phyloP scores from a whole-genome alignment of 768 basidiomycete genomes.

The Mycena chlorophos region DNA sequence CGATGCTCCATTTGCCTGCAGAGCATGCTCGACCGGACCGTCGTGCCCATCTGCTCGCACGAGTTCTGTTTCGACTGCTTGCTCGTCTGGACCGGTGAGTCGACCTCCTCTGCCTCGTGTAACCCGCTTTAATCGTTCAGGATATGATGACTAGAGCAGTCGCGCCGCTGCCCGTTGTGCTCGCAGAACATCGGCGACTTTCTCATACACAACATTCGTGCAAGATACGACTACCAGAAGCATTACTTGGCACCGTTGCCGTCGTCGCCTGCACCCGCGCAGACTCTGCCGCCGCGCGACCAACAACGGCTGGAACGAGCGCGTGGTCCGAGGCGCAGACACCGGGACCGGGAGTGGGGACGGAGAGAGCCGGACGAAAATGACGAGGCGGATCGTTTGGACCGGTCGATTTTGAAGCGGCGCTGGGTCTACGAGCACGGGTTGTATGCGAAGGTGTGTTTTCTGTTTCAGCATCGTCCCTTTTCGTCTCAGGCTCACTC shows the following conservation, averaged over 20 bases:
- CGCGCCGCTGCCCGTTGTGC: slow-evolving; percentile 77
- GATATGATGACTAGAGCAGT: slow-evolving; percentile 54
- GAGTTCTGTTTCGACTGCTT: slow-evolving; percentile 94
- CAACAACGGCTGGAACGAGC: slow-evolving; percentile 26
- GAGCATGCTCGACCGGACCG: slow-evolving; percentile 68
- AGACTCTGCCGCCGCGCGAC: slow-evolving; percentile 31
- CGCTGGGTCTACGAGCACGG: slow-evolving; percentile 79
- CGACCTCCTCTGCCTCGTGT: not conserved
- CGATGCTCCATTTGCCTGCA: slow-evolving; percentile 90
- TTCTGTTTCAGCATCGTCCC: not conserved
- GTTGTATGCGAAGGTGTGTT: slow-evolving; percentile 80
- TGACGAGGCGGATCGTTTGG: slow-evolving; percentile 68
- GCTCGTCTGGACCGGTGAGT: slow-evolving; percentile 78
- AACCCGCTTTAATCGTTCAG: not conserved
- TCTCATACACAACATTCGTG: slow-evolving; percentile 77
- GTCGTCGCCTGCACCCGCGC: slow-evolving; percentile 44
- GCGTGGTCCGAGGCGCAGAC: slow-evolving; percentile 35
- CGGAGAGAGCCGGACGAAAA: slow-evolving; percentile 48
- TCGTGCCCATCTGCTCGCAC: slow-evolving; percentile 85
- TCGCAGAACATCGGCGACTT: slow-evolving; percentile 66
- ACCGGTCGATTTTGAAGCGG: slow-evolving; percentile 69
- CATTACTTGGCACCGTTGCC: slow-evolving; percentile 70
- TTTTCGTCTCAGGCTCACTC: not conserved
- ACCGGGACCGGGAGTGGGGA: slow-evolving; percentile 57
- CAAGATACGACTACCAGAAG: slow-evolving; percentile 79